These are phyloP conservation scores for Dicorynia guianensis DNA, from an alignment of 306 rosid genomes.

Conservation along the genomic window DNA sequence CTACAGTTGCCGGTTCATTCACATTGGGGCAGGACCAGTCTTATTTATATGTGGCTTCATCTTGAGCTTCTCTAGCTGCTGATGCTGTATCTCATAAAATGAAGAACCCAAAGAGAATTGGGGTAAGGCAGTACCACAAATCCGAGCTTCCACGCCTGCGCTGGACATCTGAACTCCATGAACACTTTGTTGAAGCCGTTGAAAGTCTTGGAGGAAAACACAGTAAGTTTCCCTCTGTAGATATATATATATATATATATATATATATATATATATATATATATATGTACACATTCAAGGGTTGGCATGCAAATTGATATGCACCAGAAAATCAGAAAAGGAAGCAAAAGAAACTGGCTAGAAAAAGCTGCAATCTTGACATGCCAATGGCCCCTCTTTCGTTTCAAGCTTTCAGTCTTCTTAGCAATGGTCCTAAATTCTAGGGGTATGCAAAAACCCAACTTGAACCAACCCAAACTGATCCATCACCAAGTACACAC, in stretches of 20 bases:
- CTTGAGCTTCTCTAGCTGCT: conserved; percentile 32
- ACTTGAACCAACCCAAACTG: too few species aligned
- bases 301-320: background rate
- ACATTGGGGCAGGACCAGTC: conserved; percentile 28
- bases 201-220: conserved; percentile 47
- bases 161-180: conserved; percentile 54
- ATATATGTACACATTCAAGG: conserved; percentile 15
- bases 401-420: background rate
- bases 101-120: conserved; percentile 35
- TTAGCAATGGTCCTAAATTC: too few species aligned
- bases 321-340: background rate
- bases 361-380: too few species aligned
- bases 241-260: too few species aligned
- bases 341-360: background rate
- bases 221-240: conserved; percentile 36
- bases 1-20: conserved; percentile 44
- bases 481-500: too few species aligned
- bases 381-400: background rate
- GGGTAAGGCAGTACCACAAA: conserved; percentile 46
- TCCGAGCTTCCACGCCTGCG: conserved; percentile 49
- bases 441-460: too few species aligned
- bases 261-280: too few species aligned
- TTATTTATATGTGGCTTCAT: conserved; percentile 8
- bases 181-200: conserved; percentile 47
- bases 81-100: conserved; percentile 10